Conservation (phyloP, 2,329 filamentous ascomycete genomes). For the Paecilomyces dactylethromorphus region DNA sequence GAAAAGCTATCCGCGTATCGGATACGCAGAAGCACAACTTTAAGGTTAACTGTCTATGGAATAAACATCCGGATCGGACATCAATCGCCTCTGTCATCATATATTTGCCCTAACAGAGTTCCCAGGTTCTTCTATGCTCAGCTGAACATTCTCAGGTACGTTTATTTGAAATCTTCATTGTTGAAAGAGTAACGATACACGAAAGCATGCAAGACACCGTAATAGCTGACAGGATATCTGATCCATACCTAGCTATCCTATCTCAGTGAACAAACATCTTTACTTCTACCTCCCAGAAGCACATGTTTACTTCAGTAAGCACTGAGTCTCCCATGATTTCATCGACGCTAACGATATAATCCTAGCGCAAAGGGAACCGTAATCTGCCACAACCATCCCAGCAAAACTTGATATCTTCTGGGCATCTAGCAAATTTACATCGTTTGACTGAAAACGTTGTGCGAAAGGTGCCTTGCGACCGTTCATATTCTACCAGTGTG, state of each 20-base stretch:
- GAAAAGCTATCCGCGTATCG: neutral
- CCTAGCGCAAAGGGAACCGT: neutral
- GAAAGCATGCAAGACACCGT: neutral
- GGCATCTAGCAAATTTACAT: neutral
- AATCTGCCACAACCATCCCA: neutral
- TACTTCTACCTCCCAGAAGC: neutral
- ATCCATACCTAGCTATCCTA: neutral
- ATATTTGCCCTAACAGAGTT: neutral
- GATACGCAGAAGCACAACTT: neutral
- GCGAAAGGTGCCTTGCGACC: neutral
- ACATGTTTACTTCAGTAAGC: neutral
- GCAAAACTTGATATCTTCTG: neutral
- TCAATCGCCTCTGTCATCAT: neutral
- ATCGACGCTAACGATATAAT: neutral
- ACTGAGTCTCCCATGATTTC: neutral
- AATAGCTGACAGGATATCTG: neutral
- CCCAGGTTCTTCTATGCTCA: neutral
- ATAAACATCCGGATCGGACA: neutral
- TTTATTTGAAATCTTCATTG: neutral
- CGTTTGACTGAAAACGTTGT: neutral
- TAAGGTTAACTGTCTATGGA: neutral
- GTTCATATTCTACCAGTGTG: neutral
- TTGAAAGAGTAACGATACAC: neutral
- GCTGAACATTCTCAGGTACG: neutral
- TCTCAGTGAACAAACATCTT: too few species aligned